Evolutionary conservation across 2,329 filamentous ascomycete species (phyloP), one percentile per base, ranked within the genome.

Genomic region (Cladosporium sp.): DNA sequence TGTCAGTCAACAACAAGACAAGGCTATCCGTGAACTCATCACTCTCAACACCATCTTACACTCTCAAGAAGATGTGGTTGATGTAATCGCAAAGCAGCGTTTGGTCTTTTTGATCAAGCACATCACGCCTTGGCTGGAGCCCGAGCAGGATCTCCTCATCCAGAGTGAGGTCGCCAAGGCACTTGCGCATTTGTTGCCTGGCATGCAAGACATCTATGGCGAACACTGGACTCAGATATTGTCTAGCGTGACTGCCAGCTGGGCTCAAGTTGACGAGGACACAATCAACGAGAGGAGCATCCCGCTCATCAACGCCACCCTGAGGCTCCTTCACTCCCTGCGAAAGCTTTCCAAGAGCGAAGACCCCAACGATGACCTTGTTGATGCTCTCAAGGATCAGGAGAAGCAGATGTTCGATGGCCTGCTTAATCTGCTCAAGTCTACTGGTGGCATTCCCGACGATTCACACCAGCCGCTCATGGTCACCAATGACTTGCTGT

Each of bases 341-440:
- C 85, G 88, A 68, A 82, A 81, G 2, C 78, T 94, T 0, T 78
- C 80, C 0, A 74, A 74, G 24, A 74, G 74, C 10, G 83, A 87
- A 21, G 90, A 93, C 21, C 84, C 89, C 2, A 97, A 97, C 69
- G 94, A 98, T 69, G 94, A 98, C 75, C 83, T 97, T 0, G 80
- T 88, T 15, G 93, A 97, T 73, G 87, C 88, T 0, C 85, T 94
- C 74, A 85, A 85, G 62, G 85, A 88, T 14, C 84, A 85, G 11
- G 81, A 86, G n/a, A 78, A 84, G 21, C 76, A 78, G 0, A 85
- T 90, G 44, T 86, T 86, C 1, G 76, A 80, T 4, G 86, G 85
- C 0, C 74, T 95, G 3, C 78, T 93, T 18, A 80, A 84, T 10
- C 80, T 93, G 0, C 84, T 96, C 24, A 87, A 87, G 67, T 66